Evolutionary conservation across 345 rosid genomes (phyloP), one percentile per base, ranked within the genome.

Genomic region (Eucalyptus viminalis): DNA sequence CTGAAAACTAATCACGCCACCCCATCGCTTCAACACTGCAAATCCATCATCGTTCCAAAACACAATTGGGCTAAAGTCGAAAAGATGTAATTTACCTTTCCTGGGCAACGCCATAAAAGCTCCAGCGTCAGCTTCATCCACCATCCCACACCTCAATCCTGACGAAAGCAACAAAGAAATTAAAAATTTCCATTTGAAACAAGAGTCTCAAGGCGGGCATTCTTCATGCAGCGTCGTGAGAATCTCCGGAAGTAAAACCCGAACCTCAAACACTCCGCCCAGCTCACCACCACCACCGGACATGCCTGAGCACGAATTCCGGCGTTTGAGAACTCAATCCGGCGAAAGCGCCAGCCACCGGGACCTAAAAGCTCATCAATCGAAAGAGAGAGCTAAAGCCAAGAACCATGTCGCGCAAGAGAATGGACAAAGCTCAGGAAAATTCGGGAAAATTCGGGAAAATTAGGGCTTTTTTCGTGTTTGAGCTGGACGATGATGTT

Each of bases 21-120:
- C 24, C 47, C 47, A 21, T 21, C 47, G 25, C 85, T 40, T 76
- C 85, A 40, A 21, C 29, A 21, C 85, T 22, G 47, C 47, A 40
- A 76, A 40, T 21, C 24, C 45, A 76, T 40, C 16, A 50, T 51
- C 58, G 8, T 31, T 86, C 58, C 45, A 10, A 1, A 86, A 86
- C 22, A n/a, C 9, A n/a, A 86, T 49, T 86, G 51, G 37, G 11
- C 27, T 12, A 50, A 86, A 86, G 54, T 49, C 54, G 17, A 86
- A 86, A 86, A 24, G 87, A 31, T 58, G 45, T 19, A 25, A 14
- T 86, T 34, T 51, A 51, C 87, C 87, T 89, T 89, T 89, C 88
- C 90, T 89, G 72, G 90, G 90, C 86, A 89, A 86, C 72, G 90
- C 89, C 89, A 88, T 88, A 27, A 6, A 49, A 22, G 22, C 54